These are phyloP conservation scores for Benincasa hispida DNA, from an alignment of 306 rosid genomes.

Conservation along the genomic window DNA sequence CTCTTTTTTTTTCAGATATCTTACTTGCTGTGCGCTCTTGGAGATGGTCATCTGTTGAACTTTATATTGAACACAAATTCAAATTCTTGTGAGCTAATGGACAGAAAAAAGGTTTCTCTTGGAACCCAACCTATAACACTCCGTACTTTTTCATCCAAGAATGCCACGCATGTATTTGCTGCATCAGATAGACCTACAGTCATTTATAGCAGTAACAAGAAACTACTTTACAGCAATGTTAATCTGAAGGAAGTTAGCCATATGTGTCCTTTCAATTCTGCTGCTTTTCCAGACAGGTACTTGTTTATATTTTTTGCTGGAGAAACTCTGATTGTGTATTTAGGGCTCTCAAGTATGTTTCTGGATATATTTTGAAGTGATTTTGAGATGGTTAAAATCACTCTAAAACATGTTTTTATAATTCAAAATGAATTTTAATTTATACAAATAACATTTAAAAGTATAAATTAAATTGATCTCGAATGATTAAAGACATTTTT, in stretches of 20 bases:
- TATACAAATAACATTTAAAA: no score
- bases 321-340: background rate
- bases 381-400: no score
- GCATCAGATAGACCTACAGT: constrained; percentile 98
- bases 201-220: constrained; percentile 95
- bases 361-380: no score
- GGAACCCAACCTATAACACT: constrained; percentile 99
- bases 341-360: background rate
- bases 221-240: constrained; percentile 84
- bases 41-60: constrained; percentile 93
- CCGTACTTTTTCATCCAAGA: constrained; percentile 92
- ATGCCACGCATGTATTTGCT: constrained; percentile 87
- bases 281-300: constrained; percentile 99
- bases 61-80: constrained; percentile 66
- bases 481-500: no score
- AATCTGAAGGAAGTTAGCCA: constrained; percentile 97
- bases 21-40: constrained; percentile 88
- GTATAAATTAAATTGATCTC: no score
- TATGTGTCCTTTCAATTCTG: constrained; percentile 98
- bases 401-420: no score
- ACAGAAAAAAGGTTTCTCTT: constrained; percentile 93
- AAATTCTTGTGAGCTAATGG: constrained; percentile 67
- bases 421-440: no score
- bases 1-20: constrained; percentile 48
- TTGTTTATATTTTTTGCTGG: background rate